These are phyloP conservation scores for Rhazya stricta DNA, from an alignment of 257 asterid species.

Conservation along the genomic window DNA sequence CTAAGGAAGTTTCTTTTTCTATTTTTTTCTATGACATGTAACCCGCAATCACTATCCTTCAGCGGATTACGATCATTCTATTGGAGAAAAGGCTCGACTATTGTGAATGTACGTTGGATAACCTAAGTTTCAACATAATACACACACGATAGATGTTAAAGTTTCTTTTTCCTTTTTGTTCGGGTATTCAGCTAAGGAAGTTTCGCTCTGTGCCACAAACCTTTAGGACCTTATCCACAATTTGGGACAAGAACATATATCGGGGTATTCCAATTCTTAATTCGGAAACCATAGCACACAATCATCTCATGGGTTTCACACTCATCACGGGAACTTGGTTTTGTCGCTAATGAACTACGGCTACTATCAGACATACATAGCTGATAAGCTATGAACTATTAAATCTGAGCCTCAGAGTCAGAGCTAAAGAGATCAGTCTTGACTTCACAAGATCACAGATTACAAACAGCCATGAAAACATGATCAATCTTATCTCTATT, in stretches of 20 bases:
- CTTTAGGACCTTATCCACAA: not conserved
- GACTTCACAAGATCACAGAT: not conserved
- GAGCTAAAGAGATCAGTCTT: not conserved
- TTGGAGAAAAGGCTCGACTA: too few relatives aligned
- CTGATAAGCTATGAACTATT: not conserved
- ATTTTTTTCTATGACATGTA: too few relatives aligned
- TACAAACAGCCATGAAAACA: not conserved
- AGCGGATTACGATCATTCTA: too few relatives aligned
- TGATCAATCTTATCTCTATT: not conserved
- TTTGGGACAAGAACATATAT: not conserved
- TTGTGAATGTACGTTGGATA: too few relatives aligned
- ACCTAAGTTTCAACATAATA: too few relatives aligned
- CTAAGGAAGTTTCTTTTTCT: too few relatives aligned
- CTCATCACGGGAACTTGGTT: constrained; percentile 4
- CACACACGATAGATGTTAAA: too few relatives aligned
- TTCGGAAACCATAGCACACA: not conserved
- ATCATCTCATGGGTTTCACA: not conserved
- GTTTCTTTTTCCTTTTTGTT: too few relatives aligned
- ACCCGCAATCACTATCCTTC: too few relatives aligned
- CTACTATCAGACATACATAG: not conserved
- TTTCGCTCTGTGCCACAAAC: not conserved
- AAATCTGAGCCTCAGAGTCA: not conserved
- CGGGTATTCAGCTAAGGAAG: not conserved
- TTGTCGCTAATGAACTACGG: not conserved
- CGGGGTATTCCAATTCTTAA: not conserved